Evolutionary conservation across 805 yeast genomes (phyloP).

Genomic region (Lipomyces oligophaga): DNA sequence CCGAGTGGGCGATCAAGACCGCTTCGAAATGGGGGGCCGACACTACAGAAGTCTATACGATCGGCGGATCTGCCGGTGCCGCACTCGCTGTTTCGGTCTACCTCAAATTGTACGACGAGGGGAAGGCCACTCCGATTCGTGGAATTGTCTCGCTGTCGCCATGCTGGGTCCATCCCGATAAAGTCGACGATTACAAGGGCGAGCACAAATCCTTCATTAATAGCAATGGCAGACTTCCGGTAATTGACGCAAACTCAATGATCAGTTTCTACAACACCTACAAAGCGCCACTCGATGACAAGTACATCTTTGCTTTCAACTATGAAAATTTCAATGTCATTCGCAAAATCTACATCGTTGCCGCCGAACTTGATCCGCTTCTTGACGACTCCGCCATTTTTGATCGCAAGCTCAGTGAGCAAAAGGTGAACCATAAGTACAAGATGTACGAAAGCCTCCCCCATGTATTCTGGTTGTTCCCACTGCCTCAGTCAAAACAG

Average conservation of each 20-base stretch:
- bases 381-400: slow-evolving; percentile 2
- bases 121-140: not conserved
- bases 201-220: slow-evolving; percentile 6
- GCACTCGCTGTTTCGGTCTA: slow-evolving; percentile 6
- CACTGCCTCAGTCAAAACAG: slow-evolving; percentile 6
- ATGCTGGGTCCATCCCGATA: slow-evolving; percentile 3
- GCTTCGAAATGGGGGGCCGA: slow-evolving; percentile 9
- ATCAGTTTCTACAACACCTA: slow-evolving; percentile 6
- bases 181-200: not conserved
- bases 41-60: slow-evolving; percentile 1
- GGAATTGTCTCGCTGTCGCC: slow-evolving; percentile 9
- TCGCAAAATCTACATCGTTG: slow-evolving; percentile 4
- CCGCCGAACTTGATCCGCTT: slow-evolving; percentile 15
- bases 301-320: slow-evolving; percentile 5
- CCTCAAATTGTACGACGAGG: slow-evolving; percentile 8
- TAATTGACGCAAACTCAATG: slow-evolving; percentile 10
- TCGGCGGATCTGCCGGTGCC: slow-evolving; percentile 14
- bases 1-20: slow-evolving; percentile 6
- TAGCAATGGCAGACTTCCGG: slow-evolving; percentile 4
- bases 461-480: slow-evolving; percentile 13
- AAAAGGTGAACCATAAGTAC: not conserved
- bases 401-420: not conserved
- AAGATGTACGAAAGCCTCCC: slow-evolving; percentile 5
- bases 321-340: slow-evolving; percentile 4
- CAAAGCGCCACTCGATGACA: slow-evolving; percentile 9